Evolutionary conservation across 2,329 filamentous ascomycete species (phyloP), one percentile per base, ranked within the genome.

Genomic region (Penicillium nordicum): DNA sequence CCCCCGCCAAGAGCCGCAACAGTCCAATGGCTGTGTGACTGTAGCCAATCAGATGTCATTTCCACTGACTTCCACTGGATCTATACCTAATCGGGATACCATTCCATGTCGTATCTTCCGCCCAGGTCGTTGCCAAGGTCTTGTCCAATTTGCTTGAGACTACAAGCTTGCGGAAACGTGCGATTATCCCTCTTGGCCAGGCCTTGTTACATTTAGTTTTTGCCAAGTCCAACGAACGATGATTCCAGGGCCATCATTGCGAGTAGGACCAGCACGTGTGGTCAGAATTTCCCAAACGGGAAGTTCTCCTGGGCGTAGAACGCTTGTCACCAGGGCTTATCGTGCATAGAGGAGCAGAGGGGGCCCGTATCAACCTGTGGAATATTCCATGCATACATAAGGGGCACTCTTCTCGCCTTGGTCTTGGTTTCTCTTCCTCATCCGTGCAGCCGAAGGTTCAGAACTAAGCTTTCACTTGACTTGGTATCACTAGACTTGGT

Each of bases 191-290:
- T 44, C 50, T 38, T 47, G 41, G 30, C 50, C 9, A 36, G 38
- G 14, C 37, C 51, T 44, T 48, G 48, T 55, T 50, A 40, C 41
- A 44, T 50, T 63, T 50, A 48, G 48, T 50, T 42, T 44, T 29
- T 57, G 59, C 61, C 59, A 63, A 63, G 57, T 30, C 23, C 29
- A 41, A 41, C 18, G n/a, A 37, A 34, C 44, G 30, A 47, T 50
- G 55, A 36, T 36, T 36, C 30, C 30, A 16, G 52, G 21, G 53
- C 53, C 49, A 10, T 34, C 49, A 38, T 54, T 58, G 59, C 58
- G 60, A 64, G 60, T 65, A 57, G 36, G 50, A 46, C 32, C 46
- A 40, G 58, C 63, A 65, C 63, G 63, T 65, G 63, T 65, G 44
- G 43, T 36, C 50, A 12, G 6, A 12, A 30, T 52, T 12, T 32